Evolutionary conservation across 2,329 filamentous ascomycete genomes (phyloP), one percentile per base, ranked within the genome.

Genomic region (Botrytis medusae): DNA sequence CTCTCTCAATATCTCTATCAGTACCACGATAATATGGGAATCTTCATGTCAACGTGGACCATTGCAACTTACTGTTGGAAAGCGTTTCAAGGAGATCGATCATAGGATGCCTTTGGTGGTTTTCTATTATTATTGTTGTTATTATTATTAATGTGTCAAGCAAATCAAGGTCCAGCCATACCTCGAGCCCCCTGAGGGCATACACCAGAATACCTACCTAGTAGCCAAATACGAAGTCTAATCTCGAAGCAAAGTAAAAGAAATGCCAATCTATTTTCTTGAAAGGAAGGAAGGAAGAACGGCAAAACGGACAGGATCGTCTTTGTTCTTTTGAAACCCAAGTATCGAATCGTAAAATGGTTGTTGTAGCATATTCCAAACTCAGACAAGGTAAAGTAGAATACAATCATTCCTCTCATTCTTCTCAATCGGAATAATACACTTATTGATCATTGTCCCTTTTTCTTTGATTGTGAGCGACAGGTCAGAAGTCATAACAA

Each of bases 271-370:
- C 8, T 9, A 9, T n/a, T 62, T 42, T 63, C 37, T 20, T 63
- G 40, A 63, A 63, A 63, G 61, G n/a, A 44, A 20, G 25, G 37
- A 34, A 12, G 48, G 20, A 51, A 51, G 22, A 37, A 37, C 37
- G 37, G 37, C 37, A 37, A 37, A 9, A 37, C 37, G n/a, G 54
- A 37, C 37, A 5, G 22, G 32, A 18, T 34, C 62, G 63, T 67
- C 63, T 67, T 67, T 51, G 63, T 67, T 51, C 46, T 12, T 67
- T 37, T 51, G 63, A 67, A 67, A 37, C 22, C 44, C 48, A 32
- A 20, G 32, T 20, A 67, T 57, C 42, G 14, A 12, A 29, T 37
- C 5, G 44, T 65, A 46, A 44, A 63, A 44, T 44, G 59, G 22
- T 14, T 42, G 29, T 8, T 61, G 34, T n/a, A 37, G 59, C 60